Conservation (phyloP, 129 eudicot genomes). For the Flaveria trinervia region DNA sequence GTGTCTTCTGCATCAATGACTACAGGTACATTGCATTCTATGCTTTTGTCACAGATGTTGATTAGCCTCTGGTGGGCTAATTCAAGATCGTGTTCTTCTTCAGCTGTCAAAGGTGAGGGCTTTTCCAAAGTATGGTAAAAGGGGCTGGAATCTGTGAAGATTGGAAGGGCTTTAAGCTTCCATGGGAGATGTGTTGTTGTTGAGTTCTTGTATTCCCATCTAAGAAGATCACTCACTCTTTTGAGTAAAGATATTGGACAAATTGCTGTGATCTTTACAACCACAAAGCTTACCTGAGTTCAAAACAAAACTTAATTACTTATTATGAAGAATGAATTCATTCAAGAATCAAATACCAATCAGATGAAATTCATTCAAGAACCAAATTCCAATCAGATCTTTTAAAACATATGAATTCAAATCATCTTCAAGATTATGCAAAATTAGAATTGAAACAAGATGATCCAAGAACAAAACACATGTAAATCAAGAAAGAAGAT, state of each 20-base stretch:
- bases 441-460: background rate
- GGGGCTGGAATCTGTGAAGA: conserved; percentile 77
- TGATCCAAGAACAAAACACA: background rate
- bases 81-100: conserved; percentile 84
- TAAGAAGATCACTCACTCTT: conserved; percentile 75
- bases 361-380: too few species aligned
- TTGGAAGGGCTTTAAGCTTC: conserved; percentile 76
- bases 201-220: conserved; percentile 76
- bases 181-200: conserved; percentile 70
- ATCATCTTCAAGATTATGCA: background rate
- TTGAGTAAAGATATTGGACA: conserved; percentile 53
- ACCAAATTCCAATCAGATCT: background rate
- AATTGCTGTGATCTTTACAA: conserved; percentile 89
- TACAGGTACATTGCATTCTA: conserved; percentile 64
- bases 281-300: conserved; percentile 85
- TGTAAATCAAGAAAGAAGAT: background rate
- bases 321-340: background rate
- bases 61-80: conserved; percentile 57
- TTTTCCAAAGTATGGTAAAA: conserved; percentile 70
- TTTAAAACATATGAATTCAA: background rate
- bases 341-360: background rate
- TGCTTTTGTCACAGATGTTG: conserved; percentile 52
- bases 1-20: conserved; percentile 95
- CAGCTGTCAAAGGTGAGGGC: conserved; percentile 64
- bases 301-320: background rate